Base-by-base conservation (phyloP, 2,329 filamentous ascomycete genomes). In the Ceratocystis diversiconidia region DNA sequence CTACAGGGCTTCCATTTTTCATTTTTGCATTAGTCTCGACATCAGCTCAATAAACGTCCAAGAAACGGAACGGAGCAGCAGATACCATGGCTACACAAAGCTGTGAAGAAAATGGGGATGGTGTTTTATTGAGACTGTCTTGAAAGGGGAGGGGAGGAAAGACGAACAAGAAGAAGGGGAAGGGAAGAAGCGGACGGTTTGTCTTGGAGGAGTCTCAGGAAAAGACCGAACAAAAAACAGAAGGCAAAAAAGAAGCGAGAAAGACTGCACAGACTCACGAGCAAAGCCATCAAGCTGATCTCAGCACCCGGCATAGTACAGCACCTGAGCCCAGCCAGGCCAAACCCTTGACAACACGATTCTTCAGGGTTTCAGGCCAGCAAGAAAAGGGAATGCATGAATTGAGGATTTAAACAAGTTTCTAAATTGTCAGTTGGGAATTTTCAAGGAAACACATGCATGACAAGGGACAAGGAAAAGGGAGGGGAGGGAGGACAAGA, bases 341-440 rank as follows among this genome's bases (percentile, higher is more conserved):
- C 19, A n/a, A 22, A 52, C 19, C 19, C 48, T 52, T 25, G 48
- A 25, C 5, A 22, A 12, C 48, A 15, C 5, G 48, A 52, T 52
- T 52, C 22, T 52, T 52, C 22, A 52, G 22, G 19, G 19, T 52
- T 52, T 46, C 15, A 28, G 22, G 7, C 48, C 8, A 19, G 52
- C 52, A 30, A 57, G 22, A 30, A 32, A 41, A 41, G 36, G 12
- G 25, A 57, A 32, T 32, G 52, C 52, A 57, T 57, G 52, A 30
- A 57, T 57, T 57, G 52, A 57, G 52, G 52, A 57, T 57, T 57
- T 57, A 57, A 57, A 57, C 52, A 57, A 57, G 25, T 57, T 32
- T 57, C 52, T 57, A 57, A 57, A 57, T 57, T 57, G 7, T 22
- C n/a, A 50, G 48, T 57, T 52, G 52, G 28, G 52, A n/a, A 30